A percentile compares a stretch with the other conserved stretches of the same genome.
Evolutionary conservation across 1,139 yeast species (phyloP).

Genomic region (Saccharomyces hybrid): DNA sequence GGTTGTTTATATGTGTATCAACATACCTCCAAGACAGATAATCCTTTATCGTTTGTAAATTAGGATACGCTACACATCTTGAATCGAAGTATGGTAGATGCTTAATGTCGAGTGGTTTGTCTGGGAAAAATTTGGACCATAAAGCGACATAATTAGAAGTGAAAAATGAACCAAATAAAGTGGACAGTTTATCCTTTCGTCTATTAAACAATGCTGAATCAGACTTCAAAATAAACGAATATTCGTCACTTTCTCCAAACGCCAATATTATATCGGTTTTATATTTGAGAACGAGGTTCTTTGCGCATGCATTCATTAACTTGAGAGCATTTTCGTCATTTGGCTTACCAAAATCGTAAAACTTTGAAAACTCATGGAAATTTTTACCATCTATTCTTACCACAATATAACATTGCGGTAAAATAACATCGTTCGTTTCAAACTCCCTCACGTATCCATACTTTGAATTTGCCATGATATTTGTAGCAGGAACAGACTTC

Average conservation of each 20-base stretch:
- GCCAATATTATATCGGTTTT: constrained; percentile 69
- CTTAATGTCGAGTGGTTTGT: constrained; percentile 33
- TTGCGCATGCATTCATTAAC: constrained; percentile 79
- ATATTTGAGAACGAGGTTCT: constrained; percentile 42
- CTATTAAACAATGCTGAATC: constrained; percentile 67
- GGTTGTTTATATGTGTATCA: constrained; percentile 90
- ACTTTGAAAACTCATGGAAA: constrained; percentile 74
- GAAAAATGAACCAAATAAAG: constrained; percentile 76
- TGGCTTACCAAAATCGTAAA: constrained; percentile 75
- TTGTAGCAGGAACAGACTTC: background rate
- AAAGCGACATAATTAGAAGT: constrained; percentile 63
- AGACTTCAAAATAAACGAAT: constrained; percentile 64
- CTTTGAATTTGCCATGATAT: constrained; percentile 64
- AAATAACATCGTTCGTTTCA: constrained; percentile 63
- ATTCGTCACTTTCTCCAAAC: constrained; percentile 94
- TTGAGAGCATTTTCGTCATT: constrained; percentile 70
- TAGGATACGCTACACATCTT: constrained; percentile 82
- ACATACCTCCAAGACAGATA: constrained; percentile 94
- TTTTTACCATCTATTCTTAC: constrained; percentile 91
- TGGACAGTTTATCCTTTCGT: constrained; percentile 66
- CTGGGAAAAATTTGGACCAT: constrained; percentile 60
- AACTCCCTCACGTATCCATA: constrained; percentile 80
- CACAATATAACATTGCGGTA: constrained; percentile 76
- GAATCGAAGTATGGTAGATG: constrained; percentile 85
- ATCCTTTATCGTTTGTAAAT: constrained; percentile 52